A percentile compares a stretch with the other conserved stretches of the same genome.
phyloP scores from a whole-genome alignment of 352 stramenopile species.

The Aphanomyces astaci region DNA sequence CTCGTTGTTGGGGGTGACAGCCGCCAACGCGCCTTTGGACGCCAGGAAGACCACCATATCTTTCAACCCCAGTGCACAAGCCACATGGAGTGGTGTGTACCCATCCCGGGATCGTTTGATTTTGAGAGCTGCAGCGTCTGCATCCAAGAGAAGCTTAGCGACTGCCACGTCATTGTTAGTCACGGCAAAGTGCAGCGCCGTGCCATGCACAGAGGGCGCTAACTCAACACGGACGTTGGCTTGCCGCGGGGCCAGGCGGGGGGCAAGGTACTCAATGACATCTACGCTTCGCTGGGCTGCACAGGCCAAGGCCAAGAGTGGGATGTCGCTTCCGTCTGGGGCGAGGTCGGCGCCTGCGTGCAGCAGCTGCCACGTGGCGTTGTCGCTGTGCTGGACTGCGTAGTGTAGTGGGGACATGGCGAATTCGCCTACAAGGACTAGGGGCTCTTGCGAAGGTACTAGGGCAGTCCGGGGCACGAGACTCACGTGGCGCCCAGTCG shows the following conservation, averaged over 20 bases:
- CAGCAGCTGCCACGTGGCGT: conserved; percentile 22
- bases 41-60: conserved; percentile 1
- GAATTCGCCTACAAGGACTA: neutral
- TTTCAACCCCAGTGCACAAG: neutral
- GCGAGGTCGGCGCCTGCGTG: conserved; percentile 2
- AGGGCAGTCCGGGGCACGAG: conserved; percentile 27
- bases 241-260: neutral
- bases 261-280: conserved; percentile 19
- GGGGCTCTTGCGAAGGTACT: neutral
- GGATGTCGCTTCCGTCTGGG: conserved; percentile 14
- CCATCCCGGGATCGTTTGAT: conserved; percentile 8
- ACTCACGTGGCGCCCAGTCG: conserved; percentile 36
- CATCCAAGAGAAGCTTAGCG: neutral
- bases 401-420: conserved; percentile 14
- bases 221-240: conserved; percentile 8
- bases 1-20: neutral
- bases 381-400: conserved; percentile 21
- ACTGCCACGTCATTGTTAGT: neutral
- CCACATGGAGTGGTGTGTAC: conserved; percentile 15
- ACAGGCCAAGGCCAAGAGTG: conserved; percentile 1
- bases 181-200: conserved; percentile 17
- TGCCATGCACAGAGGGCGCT: neutral
- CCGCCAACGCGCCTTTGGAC: neutral
- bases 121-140: neutral
- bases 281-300: conserved; percentile 1